These are phyloP conservation scores for Colletotrichum horii DNA, from an alignment of 2,329 filamentous ascomycete genomes.

Conservation along the genomic window DNA sequence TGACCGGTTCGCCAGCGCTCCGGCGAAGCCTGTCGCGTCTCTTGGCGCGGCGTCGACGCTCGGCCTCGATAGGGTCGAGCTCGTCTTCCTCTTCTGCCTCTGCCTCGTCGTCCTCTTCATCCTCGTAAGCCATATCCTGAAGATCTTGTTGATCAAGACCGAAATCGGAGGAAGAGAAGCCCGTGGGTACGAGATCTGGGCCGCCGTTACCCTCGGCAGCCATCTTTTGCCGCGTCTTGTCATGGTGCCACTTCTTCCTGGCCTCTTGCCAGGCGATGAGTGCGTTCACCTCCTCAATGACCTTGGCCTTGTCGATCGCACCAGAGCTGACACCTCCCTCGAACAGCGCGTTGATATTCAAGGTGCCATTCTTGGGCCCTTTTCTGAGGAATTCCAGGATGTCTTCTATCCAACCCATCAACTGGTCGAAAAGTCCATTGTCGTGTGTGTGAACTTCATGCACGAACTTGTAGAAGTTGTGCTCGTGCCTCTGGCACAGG, in stretches of 20 bases:
- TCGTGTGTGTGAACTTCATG: conserved; percentile 98
- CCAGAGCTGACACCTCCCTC: conserved; percentile 75
- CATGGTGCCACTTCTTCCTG: conserved; percentile 96
- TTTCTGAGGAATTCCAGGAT: conserved; percentile 92
- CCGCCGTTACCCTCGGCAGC: conserved; percentile 73
- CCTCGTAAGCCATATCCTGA: conserved; percentile 83
- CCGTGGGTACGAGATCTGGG: conserved; percentile 56
- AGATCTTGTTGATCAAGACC: conserved; percentile 87
- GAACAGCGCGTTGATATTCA: conserved; percentile 95
- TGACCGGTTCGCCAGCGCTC: conserved; percentile 82
- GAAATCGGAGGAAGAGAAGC: conserved; percentile 85
- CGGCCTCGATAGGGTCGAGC: conserved; percentile 85
- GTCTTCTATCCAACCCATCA: conserved; percentile 97
- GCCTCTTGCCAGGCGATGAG: conserved; percentile 94
- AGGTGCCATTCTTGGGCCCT: conserved; percentile 81
- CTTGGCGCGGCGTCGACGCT: conserved; percentile 78
- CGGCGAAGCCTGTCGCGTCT: conserved; percentile 81
- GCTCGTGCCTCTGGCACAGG: conserved; percentile 90
- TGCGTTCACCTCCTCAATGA: conserved; percentile 80
- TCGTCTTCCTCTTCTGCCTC: conserved; percentile 79
- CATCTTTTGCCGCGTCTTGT: conserved; percentile 99
- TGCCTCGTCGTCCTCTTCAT: conserved; percentile 67
- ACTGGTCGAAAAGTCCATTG: conserved; percentile 91
- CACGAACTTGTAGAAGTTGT: conserved; percentile 98
- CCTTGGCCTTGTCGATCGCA: conserved; percentile 72